Evolutionary conservation across 495 filamentous ascomycete species (phyloP).

Genomic region (Aspergillus egyptiacus): DNA sequence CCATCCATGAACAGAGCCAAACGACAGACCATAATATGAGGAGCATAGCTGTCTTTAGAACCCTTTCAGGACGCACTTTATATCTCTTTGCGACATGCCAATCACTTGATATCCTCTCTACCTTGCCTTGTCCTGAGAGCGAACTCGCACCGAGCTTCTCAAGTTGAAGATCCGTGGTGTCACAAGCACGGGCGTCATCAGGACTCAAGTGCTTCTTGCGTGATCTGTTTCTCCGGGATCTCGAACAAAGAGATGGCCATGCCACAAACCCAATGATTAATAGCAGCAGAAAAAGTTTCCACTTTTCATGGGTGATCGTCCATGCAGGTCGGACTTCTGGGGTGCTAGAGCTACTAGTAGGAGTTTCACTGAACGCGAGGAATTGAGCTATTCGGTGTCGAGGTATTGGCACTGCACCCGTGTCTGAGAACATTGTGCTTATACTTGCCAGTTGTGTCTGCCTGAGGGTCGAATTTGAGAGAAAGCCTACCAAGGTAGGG

Average conservation of each 20-base stretch:
- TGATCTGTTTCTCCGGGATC: neutral
- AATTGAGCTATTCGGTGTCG: neutral
- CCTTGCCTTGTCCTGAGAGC: neutral
- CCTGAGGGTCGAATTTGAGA: too few relatives aligned
- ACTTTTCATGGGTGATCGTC: neutral
- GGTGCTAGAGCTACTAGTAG: too few relatives aligned
- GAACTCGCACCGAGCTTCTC: neutral
- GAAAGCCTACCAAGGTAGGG: too few relatives aligned
- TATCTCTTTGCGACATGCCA: neutral
- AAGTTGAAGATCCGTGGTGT: neutral
- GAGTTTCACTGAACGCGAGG: neutral
- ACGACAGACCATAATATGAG: neutral
- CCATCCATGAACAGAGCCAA: constrained; percentile 4
- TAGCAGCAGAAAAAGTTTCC: neutral
- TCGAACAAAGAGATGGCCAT: neutral
- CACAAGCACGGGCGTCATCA: neutral
- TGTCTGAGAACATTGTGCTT: neutral
- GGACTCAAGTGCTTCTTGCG: neutral
- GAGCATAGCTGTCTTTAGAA: constrained; percentile 2
- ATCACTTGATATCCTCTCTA: too few relatives aligned
- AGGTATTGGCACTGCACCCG: neutral
- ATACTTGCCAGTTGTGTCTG: too few relatives aligned
- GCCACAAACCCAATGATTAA: neutral
- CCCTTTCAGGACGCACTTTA: neutral
- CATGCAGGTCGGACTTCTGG: neutral